Evolutionary conservation across 2,329 filamentous ascomycete genomes (phyloP).

Genomic region (Trichoderma atroviride): DNA sequence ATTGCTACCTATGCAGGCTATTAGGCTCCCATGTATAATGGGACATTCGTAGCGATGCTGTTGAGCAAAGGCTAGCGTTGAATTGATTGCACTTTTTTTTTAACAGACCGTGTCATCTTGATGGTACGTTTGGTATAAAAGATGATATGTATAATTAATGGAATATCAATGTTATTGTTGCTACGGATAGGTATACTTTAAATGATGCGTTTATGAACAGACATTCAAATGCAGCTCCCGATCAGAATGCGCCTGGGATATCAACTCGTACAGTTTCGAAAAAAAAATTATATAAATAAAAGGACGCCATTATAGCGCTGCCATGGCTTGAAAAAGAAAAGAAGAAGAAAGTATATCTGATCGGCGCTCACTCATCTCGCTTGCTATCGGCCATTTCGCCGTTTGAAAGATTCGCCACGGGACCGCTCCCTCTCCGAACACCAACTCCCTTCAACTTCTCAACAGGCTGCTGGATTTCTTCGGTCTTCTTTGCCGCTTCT

Average conservation of each 20-base stretch:
- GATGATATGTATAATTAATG: neutral
- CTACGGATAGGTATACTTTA: conserved; percentile 6
- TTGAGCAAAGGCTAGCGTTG: conserved; percentile 13
- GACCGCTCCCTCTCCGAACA: conserved; percentile 29
- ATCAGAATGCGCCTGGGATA: neutral
- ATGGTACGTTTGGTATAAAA: neutral
- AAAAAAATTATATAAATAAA: neutral
- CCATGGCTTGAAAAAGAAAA: neutral
- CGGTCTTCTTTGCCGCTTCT: neutral
- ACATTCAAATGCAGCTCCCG: neutral
- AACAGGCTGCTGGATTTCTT: conserved; percentile 28
- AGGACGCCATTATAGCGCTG: neutral
- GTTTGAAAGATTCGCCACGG: neutral
- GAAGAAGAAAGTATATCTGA: neutral
- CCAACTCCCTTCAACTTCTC: conserved; percentile 38
- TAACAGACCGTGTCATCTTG: neutral
- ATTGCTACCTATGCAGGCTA: neutral
- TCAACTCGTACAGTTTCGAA: neutral
- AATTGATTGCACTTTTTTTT: conserved; percentile 10
- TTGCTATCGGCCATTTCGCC: conserved; percentile 17
- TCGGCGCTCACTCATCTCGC: conserved; percentile 8
- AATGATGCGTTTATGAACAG: neutral
- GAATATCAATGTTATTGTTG: neutral
- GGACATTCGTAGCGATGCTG: neutral
- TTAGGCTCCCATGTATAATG: neutral